phyloP scores from a whole-genome alignment of 2,329 filamentous ascomycete genomes.

The Colletotrichum sansevieriae region DNA sequence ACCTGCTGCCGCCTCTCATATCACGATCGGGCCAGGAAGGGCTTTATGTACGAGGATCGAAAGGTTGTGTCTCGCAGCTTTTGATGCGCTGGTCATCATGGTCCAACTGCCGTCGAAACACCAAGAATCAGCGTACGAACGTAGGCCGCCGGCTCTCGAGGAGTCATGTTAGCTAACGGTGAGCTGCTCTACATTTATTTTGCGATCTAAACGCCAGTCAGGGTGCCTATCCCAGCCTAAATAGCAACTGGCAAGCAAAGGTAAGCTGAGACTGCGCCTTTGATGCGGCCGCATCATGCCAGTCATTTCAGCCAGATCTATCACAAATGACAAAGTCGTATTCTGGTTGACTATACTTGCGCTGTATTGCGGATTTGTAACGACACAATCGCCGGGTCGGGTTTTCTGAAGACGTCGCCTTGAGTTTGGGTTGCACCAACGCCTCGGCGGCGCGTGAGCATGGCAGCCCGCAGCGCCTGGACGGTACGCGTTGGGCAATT shows the following conservation, averaged over 20 bases:
- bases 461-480: too few species aligned
- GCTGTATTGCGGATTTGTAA: not conserved
- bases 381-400: not conserved
- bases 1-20: too few species aligned
- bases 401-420: not conserved
- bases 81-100: too few species aligned
- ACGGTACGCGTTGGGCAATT: too few species aligned
- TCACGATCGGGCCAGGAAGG: too few species aligned
- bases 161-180: too few species aligned
- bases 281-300: not conserved
- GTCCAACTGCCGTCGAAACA: too few species aligned
- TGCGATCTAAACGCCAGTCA: not conserved
- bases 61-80: too few species aligned
- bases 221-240: not conserved
- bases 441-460: too few species aligned
- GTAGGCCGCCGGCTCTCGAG: too few species aligned
- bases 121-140: too few species aligned
- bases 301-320: conserved; percentile 11
- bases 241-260: not conserved
- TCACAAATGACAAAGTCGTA: conserved; percentile 1
- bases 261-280: not conserved
- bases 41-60: too few species aligned
- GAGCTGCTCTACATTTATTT: not conserved
- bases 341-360: not conserved
- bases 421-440: not conserved